phyloP scores from a whole-genome alignment of 805 yeast genomes.

The Saccharomycopsis malanga region DNA sequence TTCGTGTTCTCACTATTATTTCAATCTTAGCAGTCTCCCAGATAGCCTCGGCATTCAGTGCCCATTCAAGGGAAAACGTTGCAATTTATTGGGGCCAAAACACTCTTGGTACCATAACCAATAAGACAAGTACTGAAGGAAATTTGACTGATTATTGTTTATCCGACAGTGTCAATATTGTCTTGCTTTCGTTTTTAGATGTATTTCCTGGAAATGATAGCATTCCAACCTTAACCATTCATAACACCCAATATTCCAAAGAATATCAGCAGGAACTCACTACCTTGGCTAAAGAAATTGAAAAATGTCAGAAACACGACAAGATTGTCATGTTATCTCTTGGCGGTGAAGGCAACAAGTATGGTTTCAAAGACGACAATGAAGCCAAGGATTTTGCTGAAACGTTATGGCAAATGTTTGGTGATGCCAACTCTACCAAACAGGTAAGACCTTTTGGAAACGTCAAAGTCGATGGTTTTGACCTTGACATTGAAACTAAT shows the following conservation, averaged over 20 bases:
- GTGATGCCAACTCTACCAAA: slow-evolving; percentile 25
- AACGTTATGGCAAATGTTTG: slow-evolving; percentile 48
- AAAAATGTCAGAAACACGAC: slow-evolving; percentile 53
- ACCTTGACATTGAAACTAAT: slow-evolving; percentile 75
- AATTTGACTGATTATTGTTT: slow-evolving; percentile 55
- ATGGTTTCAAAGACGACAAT: slow-evolving; percentile 44
- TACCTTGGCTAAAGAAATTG: slow-evolving; percentile 46
- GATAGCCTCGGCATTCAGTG: too few relatives aligned
- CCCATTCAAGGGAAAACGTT: slow-evolving; percentile 52
- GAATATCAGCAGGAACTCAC: slow-evolving; percentile 19
- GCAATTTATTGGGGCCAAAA: slow-evolving; percentile 90
- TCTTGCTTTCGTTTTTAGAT: slow-evolving; percentile 63
- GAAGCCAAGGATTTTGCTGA: slow-evolving; percentile 49
- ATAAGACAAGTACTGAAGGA: slow-evolving; percentile 33
- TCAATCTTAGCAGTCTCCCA: too few relatives aligned
- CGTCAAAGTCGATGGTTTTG: slow-evolving; percentile 72
- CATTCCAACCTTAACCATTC: slow-evolving; percentile 39
- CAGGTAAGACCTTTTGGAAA: slow-evolving; percentile 40
- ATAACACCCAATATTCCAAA: slow-evolving; percentile 25
- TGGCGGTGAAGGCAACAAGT: slow-evolving; percentile 54
- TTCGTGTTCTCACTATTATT: too few relatives aligned
- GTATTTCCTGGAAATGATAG: slow-evolving; percentile 42
- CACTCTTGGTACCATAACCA: slow-evolving; percentile 48
- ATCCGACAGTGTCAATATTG: slow-evolving; percentile 60
- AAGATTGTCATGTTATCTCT: slow-evolving; percentile 52